phyloP scores from a whole-genome alignment of 345 rosid species.

The Mercurialis annua region DNA sequence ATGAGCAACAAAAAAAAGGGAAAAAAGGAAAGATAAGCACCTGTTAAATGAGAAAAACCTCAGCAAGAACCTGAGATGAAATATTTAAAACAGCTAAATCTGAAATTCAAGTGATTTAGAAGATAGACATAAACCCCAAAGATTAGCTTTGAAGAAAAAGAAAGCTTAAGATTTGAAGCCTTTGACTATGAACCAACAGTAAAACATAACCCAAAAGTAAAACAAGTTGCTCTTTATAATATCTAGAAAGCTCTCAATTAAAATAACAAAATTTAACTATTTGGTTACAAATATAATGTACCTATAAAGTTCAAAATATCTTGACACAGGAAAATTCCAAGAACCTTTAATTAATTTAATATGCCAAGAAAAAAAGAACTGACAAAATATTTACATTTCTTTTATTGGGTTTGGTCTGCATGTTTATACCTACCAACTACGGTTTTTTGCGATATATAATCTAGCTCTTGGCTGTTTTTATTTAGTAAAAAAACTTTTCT shows the following conservation, averaged over 20 bases:
- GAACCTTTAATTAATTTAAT: not conserved
- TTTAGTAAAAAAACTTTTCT: no score
- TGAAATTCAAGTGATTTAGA: conserved; percentile 22
- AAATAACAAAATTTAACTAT: not conserved
- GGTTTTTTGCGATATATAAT: no score
- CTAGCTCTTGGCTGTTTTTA: no score
- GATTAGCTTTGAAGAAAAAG: conserved; percentile 23
- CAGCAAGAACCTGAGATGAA: conserved; percentile 15
- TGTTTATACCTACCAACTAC: conserved; percentile 28
- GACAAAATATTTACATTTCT: conserved; percentile 12
- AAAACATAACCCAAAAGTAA: conserved; percentile 13
- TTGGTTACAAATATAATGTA: conserved; percentile 11
- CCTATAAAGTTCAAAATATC: conserved; percentile 19
- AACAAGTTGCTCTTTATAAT: conserved; percentile 7
- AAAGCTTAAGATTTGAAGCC: not conserved
- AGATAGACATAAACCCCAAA: conserved; percentile 20
- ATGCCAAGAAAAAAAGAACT: conserved; percentile 20
- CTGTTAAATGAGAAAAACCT: conserved; percentile 20
- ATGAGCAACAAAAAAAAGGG: not conserved
- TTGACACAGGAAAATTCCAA: conserved; percentile 20
- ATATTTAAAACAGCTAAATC: conserved; percentile 18
- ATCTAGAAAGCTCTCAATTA: not conserved
- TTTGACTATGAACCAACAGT: conserved; percentile 27
- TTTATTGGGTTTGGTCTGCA: conserved; percentile 4
- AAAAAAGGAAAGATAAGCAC: conserved; percentile 17